Percentiles rank a stretch among this genome's conserved stretches.
These are phyloP conservation scores for Nannochloropsis salina DNA, from an alignment of 108 stramenopile genomes.

Conservation along the genomic window DNA sequence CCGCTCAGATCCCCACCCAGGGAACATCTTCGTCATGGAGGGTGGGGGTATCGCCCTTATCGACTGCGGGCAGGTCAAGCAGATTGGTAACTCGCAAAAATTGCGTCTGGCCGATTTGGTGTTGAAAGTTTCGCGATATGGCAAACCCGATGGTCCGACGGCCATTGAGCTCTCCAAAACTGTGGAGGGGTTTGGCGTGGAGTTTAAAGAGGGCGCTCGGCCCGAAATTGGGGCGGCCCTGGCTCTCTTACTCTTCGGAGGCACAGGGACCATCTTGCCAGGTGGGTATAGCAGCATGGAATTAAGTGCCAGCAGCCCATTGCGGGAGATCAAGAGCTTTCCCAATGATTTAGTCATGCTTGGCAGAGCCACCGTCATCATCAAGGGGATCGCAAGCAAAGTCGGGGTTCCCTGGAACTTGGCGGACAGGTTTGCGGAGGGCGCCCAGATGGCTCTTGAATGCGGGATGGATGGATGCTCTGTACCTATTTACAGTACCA, in stretches of 20 bases:
- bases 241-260: slow-evolving; percentile 45
- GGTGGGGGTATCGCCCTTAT: slow-evolving; percentile 83
- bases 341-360: slow-evolving; percentile 89
- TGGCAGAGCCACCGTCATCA: slow-evolving; percentile 79
- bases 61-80: slow-evolving; percentile 70
- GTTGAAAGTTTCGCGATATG: slow-evolving; percentile 27
- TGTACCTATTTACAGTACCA: slow-evolving; percentile 38
- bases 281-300: slow-evolving; percentile 73
- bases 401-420: slow-evolving; percentile 72
- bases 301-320: slow-evolving; percentile 73
- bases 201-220: not conserved
- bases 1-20: slow-evolving; percentile 59
- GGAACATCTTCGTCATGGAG: slow-evolving; percentile 84
- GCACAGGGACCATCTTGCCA: slow-evolving; percentile 60
- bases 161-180: slow-evolving; percentile 66
- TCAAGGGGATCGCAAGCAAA: slow-evolving; percentile 76
- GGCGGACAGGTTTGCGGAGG: slow-evolving; percentile 28
- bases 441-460: slow-evolving; percentile 26
- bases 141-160: slow-evolving; percentile 32
- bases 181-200: slow-evolving; percentile 55
- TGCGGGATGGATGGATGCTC: slow-evolving; percentile 37
- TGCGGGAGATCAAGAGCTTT: slow-evolving; percentile 78
- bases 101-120: slow-evolving; percentile 36
- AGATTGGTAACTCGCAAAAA: slow-evolving; percentile 42
- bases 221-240: slow-evolving; percentile 32